These are phyloP conservation scores for Pythium sukuiense DNA, from an alignment of 352 stramenopile species.

Conservation along the genomic window DNA sequence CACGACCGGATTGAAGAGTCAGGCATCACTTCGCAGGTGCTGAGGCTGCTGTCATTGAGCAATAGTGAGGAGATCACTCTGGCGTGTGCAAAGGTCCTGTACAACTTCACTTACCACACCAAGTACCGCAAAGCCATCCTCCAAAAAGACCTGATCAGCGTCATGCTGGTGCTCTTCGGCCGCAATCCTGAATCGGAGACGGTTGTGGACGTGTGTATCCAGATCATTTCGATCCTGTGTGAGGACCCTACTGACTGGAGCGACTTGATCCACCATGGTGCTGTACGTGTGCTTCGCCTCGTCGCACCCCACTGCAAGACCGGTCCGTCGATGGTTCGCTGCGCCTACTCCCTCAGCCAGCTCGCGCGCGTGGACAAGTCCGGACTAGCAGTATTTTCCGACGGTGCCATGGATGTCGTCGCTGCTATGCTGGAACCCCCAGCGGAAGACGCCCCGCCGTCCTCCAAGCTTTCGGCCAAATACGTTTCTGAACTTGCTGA, in stretches of 20 bases:
- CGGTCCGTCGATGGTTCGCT: slow-evolving; percentile 38
- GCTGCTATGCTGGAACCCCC: slow-evolving; percentile 34
- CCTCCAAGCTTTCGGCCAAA: slow-evolving; percentile 8
- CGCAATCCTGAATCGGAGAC: slow-evolving; percentile 28
- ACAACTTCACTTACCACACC: slow-evolving; percentile 68
- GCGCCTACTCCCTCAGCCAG: slow-evolving; percentile 67
- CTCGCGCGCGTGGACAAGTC: slow-evolving; percentile 53
- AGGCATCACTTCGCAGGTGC: slow-evolving; percentile 43
- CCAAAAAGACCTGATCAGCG: slow-evolving; percentile 52
- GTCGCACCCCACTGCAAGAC: slow-evolving; percentile 36
- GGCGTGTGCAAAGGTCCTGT: slow-evolving; percentile 62
- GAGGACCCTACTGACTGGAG: slow-evolving; percentile 56
- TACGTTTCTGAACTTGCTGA: slow-evolving; percentile 37
- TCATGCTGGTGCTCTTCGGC: slow-evolving; percentile 43
- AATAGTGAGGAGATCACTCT: slow-evolving; percentile 54
- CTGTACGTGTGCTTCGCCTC: slow-evolving; percentile 53
- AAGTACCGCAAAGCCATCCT: slow-evolving; percentile 59
- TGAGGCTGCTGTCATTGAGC: slow-evolving; percentile 48
- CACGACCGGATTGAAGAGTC: slow-evolving; percentile 77
- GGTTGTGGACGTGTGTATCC: slow-evolving; percentile 62
- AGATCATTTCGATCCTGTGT: slow-evolving; percentile 65
- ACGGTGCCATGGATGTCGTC: slow-evolving; percentile 66
- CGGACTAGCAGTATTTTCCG: slow-evolving; percentile 41
- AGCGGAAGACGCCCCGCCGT: slow-evolving; percentile 17
- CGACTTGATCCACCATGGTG: slow-evolving; percentile 51